Percentiles rank a stretch among this genome's conserved stretches.
These are phyloP conservation scores for Nicotiana undulata DNA, from an alignment of 257 asterid species.

Conservation along the genomic window DNA sequence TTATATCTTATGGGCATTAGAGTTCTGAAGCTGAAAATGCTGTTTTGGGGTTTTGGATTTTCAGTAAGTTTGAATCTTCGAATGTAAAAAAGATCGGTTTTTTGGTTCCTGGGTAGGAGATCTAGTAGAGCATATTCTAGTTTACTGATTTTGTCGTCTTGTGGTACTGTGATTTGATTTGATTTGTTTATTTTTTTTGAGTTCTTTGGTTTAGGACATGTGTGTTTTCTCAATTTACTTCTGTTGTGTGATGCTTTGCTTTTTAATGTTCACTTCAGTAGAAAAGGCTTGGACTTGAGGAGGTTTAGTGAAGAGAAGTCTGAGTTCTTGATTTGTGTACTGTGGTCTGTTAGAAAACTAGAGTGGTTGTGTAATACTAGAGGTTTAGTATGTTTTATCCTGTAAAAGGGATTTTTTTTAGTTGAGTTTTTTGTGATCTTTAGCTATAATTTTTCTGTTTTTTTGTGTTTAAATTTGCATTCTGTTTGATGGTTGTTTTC, in stretches of 20 bases:
- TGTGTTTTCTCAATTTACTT: not conserved
- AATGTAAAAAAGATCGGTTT: constrained; percentile 23
- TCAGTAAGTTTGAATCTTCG: constrained; percentile 12
- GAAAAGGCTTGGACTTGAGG: not conserved
- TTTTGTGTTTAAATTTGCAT: not conserved
- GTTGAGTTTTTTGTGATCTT: not conserved
- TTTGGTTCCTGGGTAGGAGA: constrained; percentile 17
- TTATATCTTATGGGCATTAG: not conserved
- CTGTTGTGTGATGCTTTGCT: not conserved
- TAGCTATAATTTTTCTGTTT: not conserved
- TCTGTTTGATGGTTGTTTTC: not conserved
- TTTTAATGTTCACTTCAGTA: not conserved
- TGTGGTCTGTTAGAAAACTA: not conserved
- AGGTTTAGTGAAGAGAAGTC: not conserved
- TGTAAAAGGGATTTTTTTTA: not conserved
- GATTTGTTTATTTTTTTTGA: too few species aligned
- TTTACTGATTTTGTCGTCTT: not conserved
- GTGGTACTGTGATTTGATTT: not conserved
- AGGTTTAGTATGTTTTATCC: not conserved
- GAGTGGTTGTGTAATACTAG: not conserved
- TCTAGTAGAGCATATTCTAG: constrained; percentile 10
- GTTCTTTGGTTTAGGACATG: not conserved
- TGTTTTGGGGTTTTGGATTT: constrained; percentile 18
- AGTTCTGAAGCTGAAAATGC: not conserved
- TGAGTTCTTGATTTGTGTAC: not conserved